phyloP scores from a whole-genome alignment of 352 stramenopile genomes.

The Albugo laibachii region DNA sequence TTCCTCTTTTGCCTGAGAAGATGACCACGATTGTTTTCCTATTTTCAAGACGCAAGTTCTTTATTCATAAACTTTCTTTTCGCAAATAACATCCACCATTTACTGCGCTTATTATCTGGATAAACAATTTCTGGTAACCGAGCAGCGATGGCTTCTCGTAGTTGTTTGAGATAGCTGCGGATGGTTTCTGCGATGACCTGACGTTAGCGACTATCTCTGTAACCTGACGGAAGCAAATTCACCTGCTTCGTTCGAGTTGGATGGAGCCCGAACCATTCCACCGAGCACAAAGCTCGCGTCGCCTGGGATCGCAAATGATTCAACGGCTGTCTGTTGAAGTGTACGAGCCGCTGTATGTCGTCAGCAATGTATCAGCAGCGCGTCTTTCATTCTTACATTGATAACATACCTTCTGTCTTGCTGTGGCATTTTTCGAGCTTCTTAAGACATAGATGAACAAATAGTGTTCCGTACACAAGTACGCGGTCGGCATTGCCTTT shows the following conservation, averaged over 20 bases:
- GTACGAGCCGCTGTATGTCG: constrained; percentile 29
- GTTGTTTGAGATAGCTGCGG: constrained; percentile 80
- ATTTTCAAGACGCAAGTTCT: constrained; percentile 13
- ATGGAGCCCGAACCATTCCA: constrained; percentile 49
- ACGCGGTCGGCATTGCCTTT: constrained; percentile 80
- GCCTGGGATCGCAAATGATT: constrained; percentile 74
- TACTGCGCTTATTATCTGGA: constrained; percentile 72
- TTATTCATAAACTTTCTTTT: constrained; percentile 93
- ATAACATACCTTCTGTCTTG: constrained; percentile 38
- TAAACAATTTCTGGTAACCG: constrained; percentile 74
- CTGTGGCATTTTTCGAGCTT: constrained; percentile 68
- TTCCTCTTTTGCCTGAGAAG: constrained; percentile 19
- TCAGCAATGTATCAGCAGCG: neutral
- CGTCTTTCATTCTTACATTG: neutral
- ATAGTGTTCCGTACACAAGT: constrained; percentile 89
- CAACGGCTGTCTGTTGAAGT: constrained; percentile 61
- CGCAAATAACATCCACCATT: constrained; percentile 88
- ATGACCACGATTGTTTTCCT: neutral
- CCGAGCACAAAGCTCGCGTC: constrained; percentile 71
- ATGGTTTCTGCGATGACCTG: constrained; percentile 33
- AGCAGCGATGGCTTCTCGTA: constrained; percentile 64
- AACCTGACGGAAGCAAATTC: too few relatives aligned
- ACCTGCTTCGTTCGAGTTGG: constrained; percentile 62
- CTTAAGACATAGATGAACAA: constrained; percentile 81
- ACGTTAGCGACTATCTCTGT: too few relatives aligned